A percentile compares a stretch with the other conserved stretches of the same genome.
Conservation (phyloP, 2,329 filamentous ascomycete species). For the Fusarium begoniae region DNA sequence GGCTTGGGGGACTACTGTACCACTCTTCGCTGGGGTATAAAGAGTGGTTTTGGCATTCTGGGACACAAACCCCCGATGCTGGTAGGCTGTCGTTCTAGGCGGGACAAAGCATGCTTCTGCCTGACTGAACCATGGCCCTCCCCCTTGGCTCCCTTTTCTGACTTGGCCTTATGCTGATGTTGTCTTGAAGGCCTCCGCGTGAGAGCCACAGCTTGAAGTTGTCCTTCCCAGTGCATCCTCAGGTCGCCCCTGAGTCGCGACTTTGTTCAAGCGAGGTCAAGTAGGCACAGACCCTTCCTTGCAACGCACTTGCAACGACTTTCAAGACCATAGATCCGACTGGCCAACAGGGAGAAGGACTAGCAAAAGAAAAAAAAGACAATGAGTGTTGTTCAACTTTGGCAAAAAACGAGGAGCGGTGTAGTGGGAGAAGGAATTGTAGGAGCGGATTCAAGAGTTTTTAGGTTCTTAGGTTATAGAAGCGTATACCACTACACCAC, state of each 20-base stretch:
- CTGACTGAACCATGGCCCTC: neutral
- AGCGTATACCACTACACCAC: slow-evolving; percentile 3
- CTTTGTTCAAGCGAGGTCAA: neutral
- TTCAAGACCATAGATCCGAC: neutral
- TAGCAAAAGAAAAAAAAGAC: neutral
- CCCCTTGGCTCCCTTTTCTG: neutral
- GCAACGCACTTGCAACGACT: neutral
- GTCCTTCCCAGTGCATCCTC: neutral
- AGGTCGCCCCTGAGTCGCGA: neutral
- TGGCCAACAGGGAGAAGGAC: no score
- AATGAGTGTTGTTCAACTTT: neutral
- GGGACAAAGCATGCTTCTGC: neutral
- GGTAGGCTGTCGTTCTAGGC: neutral
- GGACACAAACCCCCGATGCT: no score
- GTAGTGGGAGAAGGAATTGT: neutral
- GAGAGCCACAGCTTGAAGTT: neutral
- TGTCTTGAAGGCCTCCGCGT: no score
- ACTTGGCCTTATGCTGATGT: neutral
- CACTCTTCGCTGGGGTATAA: neutral
- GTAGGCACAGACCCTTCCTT: neutral
- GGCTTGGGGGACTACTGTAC: neutral
- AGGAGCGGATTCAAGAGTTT: neutral
- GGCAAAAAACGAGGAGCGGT: neutral
- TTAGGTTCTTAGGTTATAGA: neutral
- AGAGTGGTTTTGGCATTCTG: neutral